Evolutionary conservation across 306 rosid genomes (phyloP), one percentile per base, ranked within the genome.

Genomic region (Sophora flavescens): DNA sequence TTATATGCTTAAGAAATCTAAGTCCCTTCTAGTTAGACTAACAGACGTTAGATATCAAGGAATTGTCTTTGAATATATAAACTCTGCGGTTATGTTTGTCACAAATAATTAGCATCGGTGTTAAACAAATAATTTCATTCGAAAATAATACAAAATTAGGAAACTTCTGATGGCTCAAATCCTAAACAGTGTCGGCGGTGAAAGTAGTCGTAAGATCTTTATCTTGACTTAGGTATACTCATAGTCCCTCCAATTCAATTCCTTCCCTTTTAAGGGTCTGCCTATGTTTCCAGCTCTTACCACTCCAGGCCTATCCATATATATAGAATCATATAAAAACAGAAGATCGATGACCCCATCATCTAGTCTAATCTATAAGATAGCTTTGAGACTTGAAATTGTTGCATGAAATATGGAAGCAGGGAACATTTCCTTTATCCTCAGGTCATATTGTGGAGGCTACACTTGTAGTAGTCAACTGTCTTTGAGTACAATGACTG

Each of bases 401-500:
- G 51, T 73, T 42, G 63, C 77, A 78, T 54, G 69, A 62, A 83
- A 74, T 74, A 79, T 44, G 63, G 80, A 74, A 57, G 75, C 60
- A 75, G 67, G 16, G 60, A 79, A 69, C 84, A 70, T 62, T 63
- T 63, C 78, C 81, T 74, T 83, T 74, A 47, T 28, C 87, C 78
- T 62, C 9, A 62, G 84, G 87, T 69, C 11, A 69, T 28, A 54
- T 1, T 30, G 30, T 68, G 53, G 78, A 74, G 47, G 57, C 63
- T 6, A 41, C 38, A 73, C 26, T 53, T 8, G 68, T 52, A 17
- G 12, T 15, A 53, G 74, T 74, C 83, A 83, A 78, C 86, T 41
- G 74, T 60, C 74, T 59, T 77, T 51, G 73, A 78, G 83, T 83
- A 73, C 86, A 74, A 83, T 51, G 83, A 63, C 6, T 78, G 64